Percentiles rank a stretch among this genome's conserved stretches.
Conservation (phyloP, 495 filamentous ascomycete species). For the Elasticomyces elasticus region DNA sequence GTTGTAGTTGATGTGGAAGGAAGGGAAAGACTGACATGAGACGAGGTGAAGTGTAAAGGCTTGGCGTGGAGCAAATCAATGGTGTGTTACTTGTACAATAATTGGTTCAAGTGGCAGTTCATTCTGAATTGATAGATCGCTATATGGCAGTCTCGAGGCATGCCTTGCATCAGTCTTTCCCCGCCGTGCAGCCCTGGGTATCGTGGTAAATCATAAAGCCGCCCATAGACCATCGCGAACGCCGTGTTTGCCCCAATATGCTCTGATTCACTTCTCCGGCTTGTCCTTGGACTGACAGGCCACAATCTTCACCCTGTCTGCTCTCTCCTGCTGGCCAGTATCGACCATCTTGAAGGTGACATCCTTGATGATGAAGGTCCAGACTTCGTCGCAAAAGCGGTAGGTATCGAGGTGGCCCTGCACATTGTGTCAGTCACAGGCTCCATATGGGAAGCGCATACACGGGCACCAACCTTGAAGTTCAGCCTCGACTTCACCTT, state of each 20-base stretch:
- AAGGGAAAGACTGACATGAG: neutral
- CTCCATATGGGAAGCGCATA: too few species aligned
- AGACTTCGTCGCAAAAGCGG: conserved; percentile 99
- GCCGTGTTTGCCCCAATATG: neutral
- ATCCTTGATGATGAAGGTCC: conserved; percentile 98
- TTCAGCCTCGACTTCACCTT: conserved; percentile 82
- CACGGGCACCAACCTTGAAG: too few species aligned
- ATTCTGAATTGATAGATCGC: too few species aligned
- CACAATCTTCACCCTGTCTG: conserved; percentile 86
- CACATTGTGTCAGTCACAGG: neutral
- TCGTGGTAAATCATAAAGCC: neutral
- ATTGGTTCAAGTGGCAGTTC: too few species aligned
- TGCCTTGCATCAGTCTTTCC: neutral
- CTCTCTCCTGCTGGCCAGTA: conserved; percentile 34
- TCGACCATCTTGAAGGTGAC: conserved; percentile 95
- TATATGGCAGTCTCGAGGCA: neutral
- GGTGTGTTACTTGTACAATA: too few species aligned
- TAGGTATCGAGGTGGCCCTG: conserved; percentile 98
- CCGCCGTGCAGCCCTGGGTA: neutral
- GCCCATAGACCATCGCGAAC: neutral
- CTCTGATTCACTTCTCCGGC: neutral
- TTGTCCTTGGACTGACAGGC: conserved; percentile 47
- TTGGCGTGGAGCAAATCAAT: too few species aligned
- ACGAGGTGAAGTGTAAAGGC: conserved; percentile 3
- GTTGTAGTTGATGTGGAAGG: neutral